phyloP scores from a whole-genome alignment of 78 protist species.

The Pigoraptor vietnamica region DNA sequence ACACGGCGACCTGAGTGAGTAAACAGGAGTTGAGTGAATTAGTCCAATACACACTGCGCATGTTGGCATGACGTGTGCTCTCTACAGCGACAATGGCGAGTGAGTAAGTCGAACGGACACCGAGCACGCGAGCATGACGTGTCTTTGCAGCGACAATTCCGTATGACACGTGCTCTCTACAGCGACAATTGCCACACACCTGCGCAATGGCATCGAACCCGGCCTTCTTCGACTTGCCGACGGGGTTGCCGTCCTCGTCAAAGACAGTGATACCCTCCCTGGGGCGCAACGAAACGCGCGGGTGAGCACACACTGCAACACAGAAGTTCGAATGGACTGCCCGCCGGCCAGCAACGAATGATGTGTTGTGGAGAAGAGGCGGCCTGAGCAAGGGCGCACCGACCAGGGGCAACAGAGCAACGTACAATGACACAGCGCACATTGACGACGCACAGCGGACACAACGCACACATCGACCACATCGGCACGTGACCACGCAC shows the following conservation, averaged over 20 bases:
- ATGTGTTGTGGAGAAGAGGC: too few species aligned
- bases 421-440: neutral
- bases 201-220: neutral
- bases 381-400: too few species aligned
- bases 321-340: too few species aligned
- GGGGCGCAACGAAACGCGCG: too few species aligned
- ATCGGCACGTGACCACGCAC: neutral
- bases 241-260: slow-evolving; percentile 18
- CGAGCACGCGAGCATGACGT: too few species aligned
- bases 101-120: too few species aligned
- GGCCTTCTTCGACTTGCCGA: neutral
- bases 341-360: too few species aligned
- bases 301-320: too few species aligned
- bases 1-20: neutral
- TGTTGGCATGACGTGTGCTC: neutral
- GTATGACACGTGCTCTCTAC: neutral
- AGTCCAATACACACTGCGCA: neutral
- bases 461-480: neutral
- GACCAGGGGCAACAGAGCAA: neutral
- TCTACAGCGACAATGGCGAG: neutral
- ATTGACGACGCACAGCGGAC: neutral
- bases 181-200: neutral
- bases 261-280: slow-evolving; percentile 12
- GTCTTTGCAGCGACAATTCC: too few species aligned
- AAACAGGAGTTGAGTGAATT: neutral